Base-by-base conservation (phyloP, 2,329 filamentous ascomycete genomes). In the Pseudogymnoascus verrucosus region DNA sequence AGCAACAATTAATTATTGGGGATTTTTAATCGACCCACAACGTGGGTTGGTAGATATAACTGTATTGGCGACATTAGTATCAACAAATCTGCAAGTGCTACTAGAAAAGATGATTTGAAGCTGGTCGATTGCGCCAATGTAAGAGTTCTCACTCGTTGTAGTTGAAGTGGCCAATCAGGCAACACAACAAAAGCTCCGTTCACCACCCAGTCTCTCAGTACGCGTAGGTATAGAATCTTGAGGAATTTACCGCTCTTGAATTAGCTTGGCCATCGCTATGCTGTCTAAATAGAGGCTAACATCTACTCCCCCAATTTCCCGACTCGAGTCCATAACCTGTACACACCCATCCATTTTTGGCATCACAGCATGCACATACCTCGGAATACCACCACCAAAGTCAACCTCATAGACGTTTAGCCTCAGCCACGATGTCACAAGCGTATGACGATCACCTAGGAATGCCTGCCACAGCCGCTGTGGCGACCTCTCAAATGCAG, bases 391-490 rank as follows among this genome's bases (percentile, higher is more conserved):
- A 2, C 65, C 62, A 34, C 68, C 65, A 66, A 82, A 81, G 11
- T 78, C 74, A 11, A 80, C 74, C 39, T 79, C 74, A 16, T 78
- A 76, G 7, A 75, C 68, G 19, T 70, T 71, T 12, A 73, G 63
- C 31, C 75, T 68, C 23, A 74, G 72, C 80, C 79, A 82, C 0
- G 75, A 77, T 4, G 79, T 81, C 2, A 78, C 75, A 3, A 81
- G 65, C 0, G 75, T 66, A 68, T 81, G 79, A 21, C 72, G 69
- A 0, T 67, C 64, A 0, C 79, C 80, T 5, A 80, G 63, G 62
- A 81, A 82, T 0, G 68, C 76, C 64, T 78, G 76, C 80, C 79
- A 82, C 14, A 82, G 65, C 5, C 80, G 72, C 69, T 82, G 79
- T 0, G 80, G 79, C 10, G 74, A 74, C 10, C 74, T 66, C 67